A percentile compares a stretch with the other conserved stretches of the same genome.
Evolutionary conservation across 805 yeast genomes (phyloP).

Genomic region (Kodamaea hsintzibuensis): DNA sequence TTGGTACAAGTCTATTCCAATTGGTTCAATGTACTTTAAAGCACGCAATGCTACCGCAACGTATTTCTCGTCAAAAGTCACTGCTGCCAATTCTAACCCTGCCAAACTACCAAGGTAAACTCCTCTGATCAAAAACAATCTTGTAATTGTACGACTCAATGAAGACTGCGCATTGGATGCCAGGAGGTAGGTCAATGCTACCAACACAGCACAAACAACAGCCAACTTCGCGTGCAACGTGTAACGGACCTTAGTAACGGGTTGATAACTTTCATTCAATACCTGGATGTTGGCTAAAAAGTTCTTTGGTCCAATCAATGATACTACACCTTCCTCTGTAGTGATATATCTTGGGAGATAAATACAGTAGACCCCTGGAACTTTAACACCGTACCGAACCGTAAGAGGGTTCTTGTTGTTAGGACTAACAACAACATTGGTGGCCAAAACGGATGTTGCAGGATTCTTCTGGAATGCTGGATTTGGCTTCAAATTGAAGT

Average conservation of each 20-base stretch:
- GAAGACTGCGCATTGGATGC: neutral
- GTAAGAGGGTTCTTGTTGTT: neutral
- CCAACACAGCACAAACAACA: neutral
- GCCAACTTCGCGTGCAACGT: constrained; percentile 4
- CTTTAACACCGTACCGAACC: constrained; percentile 4
- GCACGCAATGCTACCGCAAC: neutral
- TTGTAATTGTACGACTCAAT: neutral
- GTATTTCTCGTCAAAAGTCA: neutral
- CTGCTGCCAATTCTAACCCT: neutral
- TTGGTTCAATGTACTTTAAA: constrained; percentile 1
- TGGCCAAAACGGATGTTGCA: constrained; percentile 1
- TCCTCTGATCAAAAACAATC: neutral
- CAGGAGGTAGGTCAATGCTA: neutral
- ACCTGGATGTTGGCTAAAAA: constrained; percentile 8
- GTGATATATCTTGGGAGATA: constrained; percentile 12
- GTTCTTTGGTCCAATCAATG: constrained; percentile 1
- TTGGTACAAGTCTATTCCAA: constrained; percentile 4
- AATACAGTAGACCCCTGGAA: constrained; percentile 14
- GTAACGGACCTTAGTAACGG: constrained; percentile 1
- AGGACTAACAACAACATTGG: constrained; percentile 4
- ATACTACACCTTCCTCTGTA: neutral
- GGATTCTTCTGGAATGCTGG: neutral
- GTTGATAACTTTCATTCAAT: constrained; percentile 8
- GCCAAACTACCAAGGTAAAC: neutral
- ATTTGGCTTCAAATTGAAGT: constrained; percentile 2